phyloP scores from a whole-genome alignment of 352 stramenopile species.

The Pythium volutum region DNA sequence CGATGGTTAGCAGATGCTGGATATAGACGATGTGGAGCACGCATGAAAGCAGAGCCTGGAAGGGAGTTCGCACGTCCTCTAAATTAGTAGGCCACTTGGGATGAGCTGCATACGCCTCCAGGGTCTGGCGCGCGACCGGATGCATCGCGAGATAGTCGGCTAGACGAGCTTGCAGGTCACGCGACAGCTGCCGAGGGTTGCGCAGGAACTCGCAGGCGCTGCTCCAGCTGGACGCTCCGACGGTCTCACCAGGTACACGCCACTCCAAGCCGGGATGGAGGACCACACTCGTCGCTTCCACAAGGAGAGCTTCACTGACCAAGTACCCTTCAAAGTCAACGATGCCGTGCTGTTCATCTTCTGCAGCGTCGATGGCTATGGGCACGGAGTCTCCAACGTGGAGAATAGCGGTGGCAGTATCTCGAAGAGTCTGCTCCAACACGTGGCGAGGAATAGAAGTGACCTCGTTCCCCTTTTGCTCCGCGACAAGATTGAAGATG shows the following conservation, averaged over 20 bases:
- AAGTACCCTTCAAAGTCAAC: slow-evolving; percentile 56
- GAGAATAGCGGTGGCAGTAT: slow-evolving; percentile 9
- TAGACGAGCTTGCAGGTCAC: not conserved
- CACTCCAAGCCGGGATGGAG: slow-evolving; percentile 38
- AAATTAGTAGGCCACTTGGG: slow-evolving; percentile 17
- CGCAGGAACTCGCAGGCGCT: slow-evolving; percentile 40
- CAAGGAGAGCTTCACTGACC: slow-evolving; percentile 51
- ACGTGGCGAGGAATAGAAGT: not conserved
- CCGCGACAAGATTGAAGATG: slow-evolving; percentile 3
- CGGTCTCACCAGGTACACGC: slow-evolving; percentile 40
- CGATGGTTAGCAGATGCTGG: slow-evolving; percentile 24
- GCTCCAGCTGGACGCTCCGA: slow-evolving; percentile 59
- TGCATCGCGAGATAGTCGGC: not conserved
- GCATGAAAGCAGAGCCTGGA: slow-evolving; percentile 29
- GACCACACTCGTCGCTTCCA: slow-evolving; percentile 45
- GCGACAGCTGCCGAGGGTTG: slow-evolving; percentile 29
- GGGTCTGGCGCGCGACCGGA: slow-evolving; percentile 16
- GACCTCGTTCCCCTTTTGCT: not conserved
- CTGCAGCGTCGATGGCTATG: not conserved
- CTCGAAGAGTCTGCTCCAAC: not conserved
- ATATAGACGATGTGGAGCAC: slow-evolving; percentile 43
- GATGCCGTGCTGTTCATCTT: slow-evolving; percentile 6
- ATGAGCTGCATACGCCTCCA: slow-evolving; percentile 35
- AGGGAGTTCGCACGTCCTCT: slow-evolving; percentile 12
- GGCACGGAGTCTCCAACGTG: slow-evolving; percentile 1